Evolutionary conservation across 768 basidiomycete genomes (phyloP), one percentile per base, ranked within the genome.

Genomic region (Boletus subcaerulescens): DNA sequence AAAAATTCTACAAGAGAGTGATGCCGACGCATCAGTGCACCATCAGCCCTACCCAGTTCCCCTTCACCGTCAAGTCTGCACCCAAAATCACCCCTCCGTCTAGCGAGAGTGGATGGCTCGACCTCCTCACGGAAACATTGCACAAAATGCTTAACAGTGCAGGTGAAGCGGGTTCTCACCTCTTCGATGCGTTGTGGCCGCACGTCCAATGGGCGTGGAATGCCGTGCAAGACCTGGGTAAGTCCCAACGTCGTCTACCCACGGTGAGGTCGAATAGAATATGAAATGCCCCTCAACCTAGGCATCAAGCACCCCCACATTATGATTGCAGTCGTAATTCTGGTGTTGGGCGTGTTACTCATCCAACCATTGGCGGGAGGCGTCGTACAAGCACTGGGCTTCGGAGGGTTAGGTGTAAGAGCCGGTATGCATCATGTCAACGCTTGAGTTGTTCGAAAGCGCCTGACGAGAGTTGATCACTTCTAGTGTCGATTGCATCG

Each of bases 401-500:
- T 61, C 14, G 26, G 7, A 1, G 0, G 0, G 0, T 0, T 0
- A 0, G 62, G 62, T 0, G 8, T 63, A 11, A n/a, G 2, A 1
- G 33, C 14, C 0, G 59, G 62, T 65, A 48, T 14, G 63, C 49
- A 11, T 26, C 33, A 14, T 35, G 8, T 22, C 26, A 15, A 17
- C 2, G 12, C 6, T 43, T 12, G 20, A 33, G 7, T 6, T 15
- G 5, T 32, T 35, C 20, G 36, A 33, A 33, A 14, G 1, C 2
- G 9, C 20, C 22, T 18, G 22, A 44, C 32, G 15, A 0, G 1
- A 13, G 14, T 45, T 48, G 7, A 1, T 8, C 20, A 10, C 9
- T 35, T 8, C 33, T 42, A 63, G 61, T 52, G 2, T 63, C 62
- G 1, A 0, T 46, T 6, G 62, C 62, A 0, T 52, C 62, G 0